A percentile compares a stretch with the other conserved stretches of the same genome.
These are phyloP conservation scores for Macadamia tetraphylla DNA, from an alignment of 164 flowering plant species.

Conservation along the genomic window DNA sequence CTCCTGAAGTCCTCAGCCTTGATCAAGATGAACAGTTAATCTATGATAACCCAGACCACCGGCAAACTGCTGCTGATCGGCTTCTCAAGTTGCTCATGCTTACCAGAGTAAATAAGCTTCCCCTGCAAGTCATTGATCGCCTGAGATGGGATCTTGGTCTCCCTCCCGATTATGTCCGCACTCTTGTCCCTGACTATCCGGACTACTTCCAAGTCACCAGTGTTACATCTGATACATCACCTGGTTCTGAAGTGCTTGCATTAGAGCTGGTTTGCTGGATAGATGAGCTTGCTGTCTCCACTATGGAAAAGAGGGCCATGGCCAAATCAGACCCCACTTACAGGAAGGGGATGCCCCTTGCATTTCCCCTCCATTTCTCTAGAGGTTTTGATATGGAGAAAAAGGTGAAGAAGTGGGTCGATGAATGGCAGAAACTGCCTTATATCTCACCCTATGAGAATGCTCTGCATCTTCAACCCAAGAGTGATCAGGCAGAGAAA, in stretches of 20 bases:
- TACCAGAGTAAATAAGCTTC: constrained; percentile 39
- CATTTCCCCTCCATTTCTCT: constrained; percentile 57
- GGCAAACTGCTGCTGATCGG: constrained; percentile 50
- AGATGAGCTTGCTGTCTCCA: constrained; percentile 52
- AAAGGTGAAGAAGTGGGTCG: constrained; percentile 62
- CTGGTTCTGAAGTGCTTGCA: constrained; percentile 16
- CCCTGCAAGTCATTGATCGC: constrained; percentile 42
- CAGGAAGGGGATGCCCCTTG: constrained; percentile 41
- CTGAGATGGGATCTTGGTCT: constrained; percentile 82
- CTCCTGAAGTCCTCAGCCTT: constrained; percentile 45
- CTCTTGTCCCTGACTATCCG: constrained; percentile 61
- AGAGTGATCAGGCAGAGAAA: constrained; percentile 75
- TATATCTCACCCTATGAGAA: constrained; percentile 89
- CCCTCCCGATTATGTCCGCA: constrained; percentile 50
- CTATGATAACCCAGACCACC: constrained; percentile 33
- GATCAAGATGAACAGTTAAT: constrained; percentile 56
- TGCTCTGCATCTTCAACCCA: constrained; percentile 50
- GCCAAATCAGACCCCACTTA: constrained; percentile 7
- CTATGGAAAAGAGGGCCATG: constrained; percentile 42
- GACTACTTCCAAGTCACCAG: constrained; percentile 58
- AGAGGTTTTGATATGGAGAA: constrained; percentile 74
- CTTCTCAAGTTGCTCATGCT: constrained; percentile 77
- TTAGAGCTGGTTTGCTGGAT: constrained; percentile 85
- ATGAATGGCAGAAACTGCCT: constrained; percentile 86
- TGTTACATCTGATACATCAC: not conserved